These are phyloP conservation scores for Glycine soja DNA, from an alignment of 306 rosid genomes.

Conservation along the genomic window DNA sequence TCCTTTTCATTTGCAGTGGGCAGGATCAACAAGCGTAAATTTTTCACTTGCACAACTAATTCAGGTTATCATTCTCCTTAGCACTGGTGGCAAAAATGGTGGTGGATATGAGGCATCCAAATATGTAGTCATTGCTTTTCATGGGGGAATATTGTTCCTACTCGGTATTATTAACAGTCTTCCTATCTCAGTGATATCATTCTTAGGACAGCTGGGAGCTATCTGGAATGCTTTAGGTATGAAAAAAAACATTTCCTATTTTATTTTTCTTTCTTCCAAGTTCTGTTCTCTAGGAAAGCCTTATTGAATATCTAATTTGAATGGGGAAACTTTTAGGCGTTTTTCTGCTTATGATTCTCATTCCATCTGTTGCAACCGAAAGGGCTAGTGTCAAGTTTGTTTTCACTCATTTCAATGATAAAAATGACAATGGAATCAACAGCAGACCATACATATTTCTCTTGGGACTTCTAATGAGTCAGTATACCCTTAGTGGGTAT, in stretches of 20 bases:
- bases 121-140: constrained; percentile 73
- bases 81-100: constrained; percentile 87
- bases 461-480: constrained; percentile 95
- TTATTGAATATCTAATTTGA: constrained; percentile 59
- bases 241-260: constrained; percentile 30
- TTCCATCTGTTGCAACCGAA: constrained; percentile 84
- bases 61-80: constrained; percentile 87
- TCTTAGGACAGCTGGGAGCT: constrained; percentile 84
- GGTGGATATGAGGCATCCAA: constrained; percentile 83
- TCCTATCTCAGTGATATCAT: constrained; percentile 72
- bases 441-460: constrained; percentile 79
- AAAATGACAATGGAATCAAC: constrained; percentile 78
- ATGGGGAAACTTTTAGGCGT: constrained; percentile 65
- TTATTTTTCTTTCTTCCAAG: background rate
- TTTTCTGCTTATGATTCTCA: constrained; percentile 81
- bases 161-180: constrained; percentile 87
- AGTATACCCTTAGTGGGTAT: constrained; percentile 87
- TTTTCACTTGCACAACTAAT: constrained; percentile 85
- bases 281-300: constrained; percentile 69
- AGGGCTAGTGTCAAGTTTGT: constrained; percentile 86
- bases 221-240: constrained; percentile 85
- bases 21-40: constrained; percentile 91
- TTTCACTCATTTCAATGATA: constrained; percentile 89
- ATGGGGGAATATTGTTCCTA: constrained; percentile 75
- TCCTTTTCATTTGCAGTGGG: constrained; percentile 81